These are phyloP conservation scores for Penicillium angulare DNA, from an alignment of 495 filamentous ascomycete species.

Conservation along the genomic window DNA sequence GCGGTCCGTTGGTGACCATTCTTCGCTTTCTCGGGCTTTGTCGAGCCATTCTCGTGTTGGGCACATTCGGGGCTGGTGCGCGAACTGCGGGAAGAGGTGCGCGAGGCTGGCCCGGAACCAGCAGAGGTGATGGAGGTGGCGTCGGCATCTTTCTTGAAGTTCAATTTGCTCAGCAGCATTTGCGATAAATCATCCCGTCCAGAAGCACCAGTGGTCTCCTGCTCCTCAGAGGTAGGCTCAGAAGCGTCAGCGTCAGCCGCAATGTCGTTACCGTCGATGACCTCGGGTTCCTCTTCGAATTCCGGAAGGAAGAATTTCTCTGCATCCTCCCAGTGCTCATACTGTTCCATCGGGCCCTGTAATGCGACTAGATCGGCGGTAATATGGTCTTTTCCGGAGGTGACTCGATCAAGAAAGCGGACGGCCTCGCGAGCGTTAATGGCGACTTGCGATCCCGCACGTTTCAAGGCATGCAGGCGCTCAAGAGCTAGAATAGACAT, in stretches of 20 bases:
- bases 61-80: slow-evolving; percentile 50
- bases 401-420: slow-evolving; percentile 63
- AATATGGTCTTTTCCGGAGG: slow-evolving; percentile 52
- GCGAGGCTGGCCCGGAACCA: slow-evolving; percentile 42
- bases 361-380: slow-evolving; percentile 47
- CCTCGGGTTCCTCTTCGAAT: slow-evolving; percentile 46
- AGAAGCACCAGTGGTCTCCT: slow-evolving; percentile 9
- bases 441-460: slow-evolving; percentile 52
- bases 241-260: slow-evolving; percentile 11
- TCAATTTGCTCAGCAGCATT: slow-evolving; percentile 52
- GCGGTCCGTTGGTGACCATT: slow-evolving; percentile 36
- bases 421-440: slow-evolving; percentile 64
- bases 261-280: slow-evolving; percentile 8
- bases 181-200: slow-evolving; percentile 44
- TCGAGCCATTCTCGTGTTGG: slow-evolving; percentile 28
- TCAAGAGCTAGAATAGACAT: slow-evolving; percentile 48
- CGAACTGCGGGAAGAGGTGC: slow-evolving; percentile 51
- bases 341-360: slow-evolving; percentile 59
- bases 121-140: slow-evolving; percentile 48
- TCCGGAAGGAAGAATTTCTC: slow-evolving; percentile 59
- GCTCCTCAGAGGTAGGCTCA: slow-evolving; percentile 14
- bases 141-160: slow-evolving; percentile 49
- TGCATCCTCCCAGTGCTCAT: slow-evolving; percentile 58
- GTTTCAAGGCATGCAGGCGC: slow-evolving; percentile 56
- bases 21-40: slow-evolving; percentile 20